Evolutionary conservation across 805 yeast genomes (phyloP).

Genomic region (Kluyveromyces aestuarii): DNA sequence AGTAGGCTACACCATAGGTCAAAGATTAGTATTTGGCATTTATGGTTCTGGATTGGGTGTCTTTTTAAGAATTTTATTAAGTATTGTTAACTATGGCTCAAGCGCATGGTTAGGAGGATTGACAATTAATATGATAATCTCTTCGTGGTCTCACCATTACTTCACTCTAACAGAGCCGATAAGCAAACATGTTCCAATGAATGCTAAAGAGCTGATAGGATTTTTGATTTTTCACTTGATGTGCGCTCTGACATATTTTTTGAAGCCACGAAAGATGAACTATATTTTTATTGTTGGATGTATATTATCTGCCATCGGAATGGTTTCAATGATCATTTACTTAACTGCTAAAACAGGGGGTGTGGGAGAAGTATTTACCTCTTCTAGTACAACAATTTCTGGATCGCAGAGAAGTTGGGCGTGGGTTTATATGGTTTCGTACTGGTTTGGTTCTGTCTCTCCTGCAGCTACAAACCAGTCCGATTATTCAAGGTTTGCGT

Average conservation of each 20-base stretch:
- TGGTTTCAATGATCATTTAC: constrained; percentile 34
- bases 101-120: constrained; percentile 38
- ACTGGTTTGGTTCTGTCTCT: constrained; percentile 35
- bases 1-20: constrained; percentile 39
- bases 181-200: constrained; percentile 31
- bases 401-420: constrained; percentile 34
- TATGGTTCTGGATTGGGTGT: constrained; percentile 34
- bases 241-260: constrained; percentile 31
- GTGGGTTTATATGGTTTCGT: constrained; percentile 35
- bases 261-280: constrained; percentile 39
- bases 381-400: constrained; percentile 20
- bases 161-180: constrained; percentile 32
- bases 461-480: constrained; percentile 32
- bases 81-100: constrained; percentile 35
- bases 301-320: constrained; percentile 30
- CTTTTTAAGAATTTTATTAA: constrained; percentile 31
- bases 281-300: constrained; percentile 30
- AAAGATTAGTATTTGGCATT: constrained; percentile 40
- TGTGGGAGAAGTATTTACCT: constrained; percentile 27
- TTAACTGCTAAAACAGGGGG: constrained; percentile 28
- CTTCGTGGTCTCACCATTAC: constrained; percentile 30
- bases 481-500: constrained; percentile 29
- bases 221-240: constrained; percentile 34
- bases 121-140: constrained; percentile 30
- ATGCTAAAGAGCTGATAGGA: constrained; percentile 34